These are phyloP conservation scores for Lepidium africanum DNA, from an alignment of 345 rosid genomes.

Conservation along the genomic window DNA sequence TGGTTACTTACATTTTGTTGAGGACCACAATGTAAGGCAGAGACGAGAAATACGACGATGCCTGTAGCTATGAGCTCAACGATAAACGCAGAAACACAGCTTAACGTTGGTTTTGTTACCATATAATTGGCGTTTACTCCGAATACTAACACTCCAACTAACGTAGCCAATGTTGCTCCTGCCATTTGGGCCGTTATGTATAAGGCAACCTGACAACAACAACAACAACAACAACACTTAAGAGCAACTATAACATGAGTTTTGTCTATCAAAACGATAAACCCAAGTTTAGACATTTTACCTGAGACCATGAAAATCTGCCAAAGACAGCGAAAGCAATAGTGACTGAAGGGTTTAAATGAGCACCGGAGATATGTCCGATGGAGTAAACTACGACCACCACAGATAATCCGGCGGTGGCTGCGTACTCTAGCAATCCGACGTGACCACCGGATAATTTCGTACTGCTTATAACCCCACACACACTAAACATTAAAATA, in stretches of 20 bases:
- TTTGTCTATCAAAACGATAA: not conserved
- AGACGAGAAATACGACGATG: conserved; percentile 55
- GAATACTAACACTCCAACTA: conserved; percentile 40
- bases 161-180: conserved; percentile 63
- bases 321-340: conserved; percentile 67
- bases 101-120: conserved; percentile 48
- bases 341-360: conserved; percentile 82
- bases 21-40: conserved; percentile 48
- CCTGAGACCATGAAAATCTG: conserved; percentile 70
- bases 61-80: conserved; percentile 69
- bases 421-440: conserved; percentile 66
- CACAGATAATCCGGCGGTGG: conserved; percentile 63
- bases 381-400: conserved; percentile 50
- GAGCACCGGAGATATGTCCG: conserved; percentile 85
- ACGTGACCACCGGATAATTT: conserved; percentile 44
- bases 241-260: not conserved
- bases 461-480: conserved; percentile 63
- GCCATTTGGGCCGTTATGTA: conserved; percentile 60
- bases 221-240: not conserved
- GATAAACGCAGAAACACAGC: conserved; percentile 63
- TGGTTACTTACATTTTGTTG: conserved; percentile 40
- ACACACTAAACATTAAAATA: conserved; percentile 59
- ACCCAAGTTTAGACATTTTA: not conserved
- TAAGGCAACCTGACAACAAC: conserved; percentile 49
- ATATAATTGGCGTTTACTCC: conserved; percentile 50